Conservation (phyloP, 225 moss, liverwort and hornwort species). For the Polytrichum commune region DNA sequence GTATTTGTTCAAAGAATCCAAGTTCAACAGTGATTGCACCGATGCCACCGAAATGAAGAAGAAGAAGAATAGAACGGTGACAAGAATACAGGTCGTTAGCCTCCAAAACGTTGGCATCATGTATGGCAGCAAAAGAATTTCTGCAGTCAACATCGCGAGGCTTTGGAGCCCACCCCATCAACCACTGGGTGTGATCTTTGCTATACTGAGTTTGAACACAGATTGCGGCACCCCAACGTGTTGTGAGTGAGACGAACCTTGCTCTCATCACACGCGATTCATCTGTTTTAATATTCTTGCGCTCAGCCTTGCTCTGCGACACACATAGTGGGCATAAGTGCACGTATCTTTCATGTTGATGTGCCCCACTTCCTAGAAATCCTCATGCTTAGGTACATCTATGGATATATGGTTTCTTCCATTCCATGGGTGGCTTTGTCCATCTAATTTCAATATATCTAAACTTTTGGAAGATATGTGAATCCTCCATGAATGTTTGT, state of each 20-base stretch:
- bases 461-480: too few species aligned
- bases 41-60: constrained; percentile 70
- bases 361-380: background rate
- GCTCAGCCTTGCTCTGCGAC: constrained; percentile 60
- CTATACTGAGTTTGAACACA: constrained; percentile 89
- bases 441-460: too few species aligned
- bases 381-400: too few species aligned
- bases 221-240: constrained; percentile 91
- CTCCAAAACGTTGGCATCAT: constrained; percentile 56
- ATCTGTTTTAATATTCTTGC: constrained; percentile 39
- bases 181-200: constrained; percentile 73
- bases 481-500: too few species aligned
- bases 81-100: constrained; percentile 33
- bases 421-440: too few species aligned
- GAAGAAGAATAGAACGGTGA: constrained; percentile 42
- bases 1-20: constrained; percentile 43
- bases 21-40: constrained; percentile 81
- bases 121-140: constrained; percentile 68
- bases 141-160: constrained; percentile 86
- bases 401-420: too few species aligned
- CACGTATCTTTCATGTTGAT: background rate
- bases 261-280: constrained; percentile 64
- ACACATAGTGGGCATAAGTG: background rate
- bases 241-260: constrained; percentile 76
- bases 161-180: constrained; percentile 95